Conservation (phyloP, 768 basidiomycete genomes). For the Trametes gibbosa region DNA sequence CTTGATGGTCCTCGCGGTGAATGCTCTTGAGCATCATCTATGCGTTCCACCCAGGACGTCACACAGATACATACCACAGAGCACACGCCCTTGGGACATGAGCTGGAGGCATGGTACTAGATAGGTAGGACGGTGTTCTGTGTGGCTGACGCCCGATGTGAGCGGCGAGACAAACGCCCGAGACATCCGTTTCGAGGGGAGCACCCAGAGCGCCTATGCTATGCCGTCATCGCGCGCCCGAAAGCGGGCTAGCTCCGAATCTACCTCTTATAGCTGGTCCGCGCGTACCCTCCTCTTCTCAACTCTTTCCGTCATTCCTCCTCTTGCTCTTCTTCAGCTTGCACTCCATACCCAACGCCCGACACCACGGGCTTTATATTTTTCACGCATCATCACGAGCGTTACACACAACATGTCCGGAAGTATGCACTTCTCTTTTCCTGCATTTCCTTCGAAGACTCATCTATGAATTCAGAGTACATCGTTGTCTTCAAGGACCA, state of each 20-base stretch:
- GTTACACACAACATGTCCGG: constrained; percentile 19
- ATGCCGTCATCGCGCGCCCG: too few relatives aligned
- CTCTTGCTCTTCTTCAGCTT: background rate
- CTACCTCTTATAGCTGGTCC: background rate
- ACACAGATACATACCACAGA: too few relatives aligned
- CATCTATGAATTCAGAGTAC: constrained; percentile 35
- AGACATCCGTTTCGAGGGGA: too few relatives aligned
- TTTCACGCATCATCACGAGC: constrained; percentile 2
- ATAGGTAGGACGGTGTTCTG: too few relatives aligned
- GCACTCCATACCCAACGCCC: constrained; percentile 2
- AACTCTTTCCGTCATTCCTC: background rate
- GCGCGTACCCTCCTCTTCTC: background rate
- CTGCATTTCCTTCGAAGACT: background rate
- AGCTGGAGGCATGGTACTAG: too few relatives aligned
- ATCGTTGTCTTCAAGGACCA: constrained; percentile 55
- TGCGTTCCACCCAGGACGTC: too few relatives aligned
- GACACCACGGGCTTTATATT: background rate
- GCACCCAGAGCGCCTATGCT: too few relatives aligned
- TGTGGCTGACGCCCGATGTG: too few relatives aligned
- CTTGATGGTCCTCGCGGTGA: too few relatives aligned
- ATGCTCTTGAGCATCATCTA: too few relatives aligned
- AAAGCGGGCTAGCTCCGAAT: background rate
- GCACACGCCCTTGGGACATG: too few relatives aligned
- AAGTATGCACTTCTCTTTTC: constrained; percentile 15
- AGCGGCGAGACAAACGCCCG: too few relatives aligned